Base-by-base conservation (phyloP, 192 early-diverging fungal species). In the Lunasporangiospora selenospora region DNA sequence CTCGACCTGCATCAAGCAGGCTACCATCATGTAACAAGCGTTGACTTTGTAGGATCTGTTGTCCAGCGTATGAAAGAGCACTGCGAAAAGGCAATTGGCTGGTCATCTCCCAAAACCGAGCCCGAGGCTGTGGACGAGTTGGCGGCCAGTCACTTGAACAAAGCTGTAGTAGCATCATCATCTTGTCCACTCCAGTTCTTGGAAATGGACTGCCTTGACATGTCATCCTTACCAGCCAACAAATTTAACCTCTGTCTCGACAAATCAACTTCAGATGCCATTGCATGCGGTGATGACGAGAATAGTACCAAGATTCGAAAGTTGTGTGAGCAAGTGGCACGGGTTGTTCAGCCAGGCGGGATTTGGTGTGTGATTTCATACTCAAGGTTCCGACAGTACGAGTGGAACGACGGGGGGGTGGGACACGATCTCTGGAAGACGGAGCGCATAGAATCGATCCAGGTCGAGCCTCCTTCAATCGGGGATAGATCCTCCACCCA, bases 231-330 rank as follows among this genome's bases (percentile, higher is more conserved):
- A 2, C 47, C 54, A 4, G 13, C 37, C 7, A 30, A 43, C 3
- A 8, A 26, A 7, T 66, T 66, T 34, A 27, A 41, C 11, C 48
- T 66, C 1, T 66, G 64, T 23, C 31, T 66, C 40, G 64, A 66
- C 45, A 66, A 66, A 26, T 66, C 64, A 1, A 66, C 64, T 6
- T 66, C 64, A 4, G 64, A 66, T 16, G 64, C 64, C 46, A 66
- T 66, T 9, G 57, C 64, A 0, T 66, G 64, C 13, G 64, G 64
- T 1, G 64, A 66, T 21, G 64, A 66, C 32, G 64, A 66, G 43
- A 4, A 66, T 3, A 58, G 19, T 19, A 66, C 53, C 8, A 66
- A 66, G 36, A 33, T 66, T 7, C 15, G 55, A 31, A 66, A 53
- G 3, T 27, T 66, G 6, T 66, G 64, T 21, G 53, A 56, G 2